Conservation (phyloP, 2,329 filamentous ascomycete genomes). For the Diaporthe capsici region DNA sequence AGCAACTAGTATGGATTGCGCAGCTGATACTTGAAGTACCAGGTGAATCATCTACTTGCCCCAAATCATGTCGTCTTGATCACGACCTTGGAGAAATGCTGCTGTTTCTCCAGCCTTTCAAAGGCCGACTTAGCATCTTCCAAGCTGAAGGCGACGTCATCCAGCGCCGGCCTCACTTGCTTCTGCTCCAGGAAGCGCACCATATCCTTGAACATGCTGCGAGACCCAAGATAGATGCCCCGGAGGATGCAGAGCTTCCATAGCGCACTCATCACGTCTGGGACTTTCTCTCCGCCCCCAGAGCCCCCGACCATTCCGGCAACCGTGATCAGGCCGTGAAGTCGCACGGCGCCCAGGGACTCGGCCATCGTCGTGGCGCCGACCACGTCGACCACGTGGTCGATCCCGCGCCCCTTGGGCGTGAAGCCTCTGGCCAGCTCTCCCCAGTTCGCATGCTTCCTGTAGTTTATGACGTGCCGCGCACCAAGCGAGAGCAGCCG, state of each 20-base stretch:
- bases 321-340: constrained; percentile 52
- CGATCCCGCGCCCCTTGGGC: constrained; percentile 64
- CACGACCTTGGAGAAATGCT: constrained; percentile 55
- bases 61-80: constrained; percentile 46
- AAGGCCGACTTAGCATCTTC: constrained; percentile 52
- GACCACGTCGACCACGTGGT: constrained; percentile 77
- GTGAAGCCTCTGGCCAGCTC: constrained; percentile 65
- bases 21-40: not conserved
- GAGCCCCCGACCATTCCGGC: constrained; percentile 50
- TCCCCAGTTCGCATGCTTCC: constrained; percentile 69
- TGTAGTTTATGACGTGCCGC: constrained; percentile 73
- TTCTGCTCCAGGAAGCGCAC: constrained; percentile 51
- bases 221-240: constrained; percentile 48
- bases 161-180: constrained; percentile 49
- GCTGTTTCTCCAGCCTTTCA: constrained; percentile 49
- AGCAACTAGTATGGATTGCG: not conserved
- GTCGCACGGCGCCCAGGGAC: constrained; percentile 63
- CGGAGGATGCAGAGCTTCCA: constrained; percentile 49
- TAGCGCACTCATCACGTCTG: constrained; percentile 47
- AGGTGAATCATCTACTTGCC: constrained; percentile 35
- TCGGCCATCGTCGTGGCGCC: constrained; percentile 73
- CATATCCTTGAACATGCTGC: constrained; percentile 49
- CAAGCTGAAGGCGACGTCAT: constrained; percentile 50
- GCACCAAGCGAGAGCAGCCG: constrained; percentile 70
- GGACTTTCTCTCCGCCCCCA: constrained; percentile 46